A percentile compares a stretch with the other conserved stretches of the same genome.
These are phyloP conservation scores for Pythium aquatile DNA, from an alignment of 352 stramenopile genomes.

Conservation along the genomic window DNA sequence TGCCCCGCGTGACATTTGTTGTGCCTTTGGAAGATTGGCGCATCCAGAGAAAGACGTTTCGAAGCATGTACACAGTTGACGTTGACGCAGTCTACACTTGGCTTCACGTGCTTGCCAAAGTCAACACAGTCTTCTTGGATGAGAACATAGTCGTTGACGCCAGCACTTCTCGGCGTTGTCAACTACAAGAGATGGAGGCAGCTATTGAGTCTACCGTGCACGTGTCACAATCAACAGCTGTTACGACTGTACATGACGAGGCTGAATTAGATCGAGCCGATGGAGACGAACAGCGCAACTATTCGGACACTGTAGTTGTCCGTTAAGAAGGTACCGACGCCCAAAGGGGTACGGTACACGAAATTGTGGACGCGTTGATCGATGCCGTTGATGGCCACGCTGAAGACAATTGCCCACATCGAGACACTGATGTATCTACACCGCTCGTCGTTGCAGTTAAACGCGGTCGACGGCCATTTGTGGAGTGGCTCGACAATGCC, in stretches of 20 bases:
- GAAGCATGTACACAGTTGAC: background rate
- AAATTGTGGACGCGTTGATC: background rate
- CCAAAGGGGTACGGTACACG: background rate
- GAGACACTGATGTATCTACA: too few relatives aligned
- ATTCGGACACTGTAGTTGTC: too few relatives aligned
- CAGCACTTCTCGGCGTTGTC: too few relatives aligned
- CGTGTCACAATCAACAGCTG: background rate
- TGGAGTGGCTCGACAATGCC: background rate
- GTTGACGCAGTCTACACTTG: slow-evolving; percentile 7
- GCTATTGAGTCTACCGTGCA: background rate
- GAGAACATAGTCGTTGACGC: background rate
- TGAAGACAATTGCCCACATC: too few relatives aligned
- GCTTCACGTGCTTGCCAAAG: background rate
- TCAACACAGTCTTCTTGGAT: background rate
- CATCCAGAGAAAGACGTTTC: background rate
- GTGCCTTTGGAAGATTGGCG: slow-evolving; percentile 6
- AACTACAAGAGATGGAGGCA: background rate
- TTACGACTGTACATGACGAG: background rate
- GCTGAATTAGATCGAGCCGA: background rate
- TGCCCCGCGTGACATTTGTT: slow-evolving; percentile 7
- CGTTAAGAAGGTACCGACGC: too few relatives aligned
- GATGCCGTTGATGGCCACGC: background rate
- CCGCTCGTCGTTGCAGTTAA: background rate
- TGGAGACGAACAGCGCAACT: background rate
- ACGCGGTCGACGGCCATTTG: background rate